Percentiles rank a stretch among this genome's conserved stretches.
Conservation (phyloP, 1,284 basidiomycete species). For the Ustilago crameri region DNA sequence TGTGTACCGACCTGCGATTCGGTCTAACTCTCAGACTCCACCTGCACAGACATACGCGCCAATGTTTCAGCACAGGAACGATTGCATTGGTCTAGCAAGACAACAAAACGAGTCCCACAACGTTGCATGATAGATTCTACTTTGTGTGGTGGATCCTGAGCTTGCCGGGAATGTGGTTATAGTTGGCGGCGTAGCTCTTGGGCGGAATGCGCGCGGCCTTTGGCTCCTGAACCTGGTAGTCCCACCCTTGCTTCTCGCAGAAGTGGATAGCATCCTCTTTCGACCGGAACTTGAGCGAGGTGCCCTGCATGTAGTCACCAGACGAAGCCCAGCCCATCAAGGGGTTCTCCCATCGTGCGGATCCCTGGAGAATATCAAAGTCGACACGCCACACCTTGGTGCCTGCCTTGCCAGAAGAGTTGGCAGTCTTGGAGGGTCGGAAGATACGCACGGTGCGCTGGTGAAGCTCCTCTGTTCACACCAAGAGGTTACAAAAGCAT, state of each 20-base stretch:
- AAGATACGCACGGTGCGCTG: conserved; percentile 91
- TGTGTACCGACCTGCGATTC: too few species aligned
- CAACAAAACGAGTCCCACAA: background rate
- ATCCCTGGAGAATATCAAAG: conserved; percentile 88
- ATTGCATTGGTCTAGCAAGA: conserved; percentile 14
- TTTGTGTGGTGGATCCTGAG: conserved; percentile 92
- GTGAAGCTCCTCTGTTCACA: conserved; percentile 79
- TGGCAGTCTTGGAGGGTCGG: conserved; percentile 92
- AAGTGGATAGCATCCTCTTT: conserved; percentile 95
- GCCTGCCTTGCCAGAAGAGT: conserved; percentile 89
- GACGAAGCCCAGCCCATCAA: conserved; percentile 89
- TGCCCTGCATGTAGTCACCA: conserved; percentile 97
- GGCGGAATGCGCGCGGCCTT: conserved; percentile 69
- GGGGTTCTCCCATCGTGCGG: conserved; percentile 97
- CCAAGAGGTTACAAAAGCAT: background rate
- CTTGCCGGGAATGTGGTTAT: conserved; percentile 81
- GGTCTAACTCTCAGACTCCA: too few species aligned
- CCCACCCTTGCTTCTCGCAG: conserved; percentile 70
- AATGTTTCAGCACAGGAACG: background rate
- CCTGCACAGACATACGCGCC: background rate
- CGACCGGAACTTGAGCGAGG: conserved; percentile 83
- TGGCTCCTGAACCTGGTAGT: conserved; percentile 69
- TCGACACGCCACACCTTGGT: conserved; percentile 92
- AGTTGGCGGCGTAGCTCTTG: conserved; percentile 87
- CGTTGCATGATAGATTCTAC: conserved; percentile 72